Evolutionary conservation across 1,284 basidiomycete species (phyloP).

Genomic region (Ustanciosporium gigantosporum): DNA sequence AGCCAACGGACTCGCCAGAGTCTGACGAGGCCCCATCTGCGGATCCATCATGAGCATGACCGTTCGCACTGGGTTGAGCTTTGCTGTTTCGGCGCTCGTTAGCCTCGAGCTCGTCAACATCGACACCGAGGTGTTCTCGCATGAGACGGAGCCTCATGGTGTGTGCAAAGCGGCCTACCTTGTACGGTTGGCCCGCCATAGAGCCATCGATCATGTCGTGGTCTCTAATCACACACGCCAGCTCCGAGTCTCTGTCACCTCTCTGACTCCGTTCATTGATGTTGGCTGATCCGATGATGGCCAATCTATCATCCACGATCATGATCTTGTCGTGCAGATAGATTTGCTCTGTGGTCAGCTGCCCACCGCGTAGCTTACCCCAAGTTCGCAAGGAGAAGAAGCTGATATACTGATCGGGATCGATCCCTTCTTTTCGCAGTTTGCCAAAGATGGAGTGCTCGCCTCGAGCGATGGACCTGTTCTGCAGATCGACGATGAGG

Average conservation of each 20-base stretch:
- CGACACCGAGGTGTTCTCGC: constrained; percentile 92
- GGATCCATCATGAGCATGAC: constrained; percentile 3
- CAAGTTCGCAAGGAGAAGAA: constrained; percentile 91
- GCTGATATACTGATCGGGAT: constrained; percentile 85
- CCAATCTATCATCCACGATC: constrained; percentile 92
- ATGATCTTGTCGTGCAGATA: constrained; percentile 67
- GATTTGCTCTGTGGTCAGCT: constrained; percentile 82
- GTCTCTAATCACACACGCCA: constrained; percentile 88
- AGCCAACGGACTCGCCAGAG: constrained; percentile 15
- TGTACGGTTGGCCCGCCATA: constrained; percentile 92
- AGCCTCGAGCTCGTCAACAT: constrained; percentile 81
- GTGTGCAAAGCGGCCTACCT: constrained; percentile 95
- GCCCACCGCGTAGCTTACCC: constrained; percentile 84
- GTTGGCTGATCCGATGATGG: constrained; percentile 98
- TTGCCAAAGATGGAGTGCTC: constrained; percentile 89
- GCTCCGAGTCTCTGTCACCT: constrained; percentile 93
- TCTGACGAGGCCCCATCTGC: constrained; percentile 1
- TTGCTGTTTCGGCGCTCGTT: constrained; percentile 24
- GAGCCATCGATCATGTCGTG: constrained; percentile 89
- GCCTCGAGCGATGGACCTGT: constrained; percentile 86
- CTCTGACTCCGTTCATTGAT: constrained; percentile 96
- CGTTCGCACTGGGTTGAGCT: not conserved
- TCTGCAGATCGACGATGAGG: constrained; percentile 62
- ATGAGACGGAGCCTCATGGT: constrained; percentile 89
- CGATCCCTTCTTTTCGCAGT: constrained; percentile 80